Percentiles rank a stretch among this genome's conserved stretches.
These are phyloP conservation scores for Penicillium nordicum DNA, from an alignment of 2,329 filamentous ascomycete genomes.

Conservation along the genomic window DNA sequence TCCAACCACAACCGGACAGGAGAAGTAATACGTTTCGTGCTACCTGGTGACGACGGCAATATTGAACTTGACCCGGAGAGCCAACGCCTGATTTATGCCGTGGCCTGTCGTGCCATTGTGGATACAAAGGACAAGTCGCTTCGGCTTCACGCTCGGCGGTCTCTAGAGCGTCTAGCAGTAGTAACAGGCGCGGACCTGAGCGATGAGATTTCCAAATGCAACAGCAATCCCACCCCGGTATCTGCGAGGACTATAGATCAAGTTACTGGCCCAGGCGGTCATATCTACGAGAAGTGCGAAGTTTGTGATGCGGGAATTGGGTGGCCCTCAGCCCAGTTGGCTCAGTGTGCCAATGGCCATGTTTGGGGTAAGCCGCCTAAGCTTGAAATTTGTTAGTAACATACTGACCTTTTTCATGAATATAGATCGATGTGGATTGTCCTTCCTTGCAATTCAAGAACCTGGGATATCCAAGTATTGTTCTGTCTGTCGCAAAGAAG, in stretches of 20 bases:
- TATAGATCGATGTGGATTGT: conserved; percentile 52
- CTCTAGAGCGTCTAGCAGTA: conserved; percentile 28
- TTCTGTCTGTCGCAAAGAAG: conserved; percentile 50
- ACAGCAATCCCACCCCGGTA: conserved; percentile 13
- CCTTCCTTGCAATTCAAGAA: conserved; percentile 54
- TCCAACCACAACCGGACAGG: conserved; percentile 19
- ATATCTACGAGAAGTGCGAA: conserved; percentile 49
- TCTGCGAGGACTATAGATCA: conserved; percentile 24
- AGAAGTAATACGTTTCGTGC: conserved; percentile 28
- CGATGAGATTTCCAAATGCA: conserved; percentile 33
- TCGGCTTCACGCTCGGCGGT: conserved; percentile 22
- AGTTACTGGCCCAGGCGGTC: conserved; percentile 20
- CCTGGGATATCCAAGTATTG: conserved; percentile 54
- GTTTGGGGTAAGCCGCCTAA: conserved; percentile 43
- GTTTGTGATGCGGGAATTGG: conserved; percentile 50
- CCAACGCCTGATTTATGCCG: conserved; percentile 36
- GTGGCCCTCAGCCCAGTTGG: conserved; percentile 47
- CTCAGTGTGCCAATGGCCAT: conserved; percentile 52
- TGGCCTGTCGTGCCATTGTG: conserved; percentile 36
- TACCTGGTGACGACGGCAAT: conserved; percentile 19
- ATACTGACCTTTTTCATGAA: conserved; percentile 6
- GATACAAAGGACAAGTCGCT: conserved; percentile 24
- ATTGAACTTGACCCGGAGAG: conserved; percentile 20
- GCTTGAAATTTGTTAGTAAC: neutral
- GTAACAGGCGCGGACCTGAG: conserved; percentile 29